These are phyloP conservation scores for Fistulifera pelliculosa DNA, from an alignment of 108 stramenopile species.

Conservation along the genomic window DNA sequence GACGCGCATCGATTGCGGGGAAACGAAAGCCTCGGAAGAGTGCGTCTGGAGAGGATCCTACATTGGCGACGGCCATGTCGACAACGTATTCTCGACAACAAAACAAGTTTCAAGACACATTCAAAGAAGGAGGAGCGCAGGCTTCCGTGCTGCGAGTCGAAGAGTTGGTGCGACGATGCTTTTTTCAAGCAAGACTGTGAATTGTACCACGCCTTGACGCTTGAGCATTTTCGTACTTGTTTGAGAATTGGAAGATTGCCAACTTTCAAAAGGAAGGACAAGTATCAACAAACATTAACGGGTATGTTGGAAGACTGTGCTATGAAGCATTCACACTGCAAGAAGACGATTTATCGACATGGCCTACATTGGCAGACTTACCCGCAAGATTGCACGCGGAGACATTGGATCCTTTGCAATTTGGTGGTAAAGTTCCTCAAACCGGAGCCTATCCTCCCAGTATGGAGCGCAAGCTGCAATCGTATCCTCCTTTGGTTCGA, in stretches of 20 bases:
- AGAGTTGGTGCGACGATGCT: constrained; percentile 28
- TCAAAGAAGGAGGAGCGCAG: constrained; percentile 16
- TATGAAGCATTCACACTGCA: constrained; percentile 25
- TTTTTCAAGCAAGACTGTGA: constrained; percentile 22
- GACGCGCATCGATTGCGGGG: constrained; percentile 17
- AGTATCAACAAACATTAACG: neutral
- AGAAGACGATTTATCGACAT: constrained; percentile 16
- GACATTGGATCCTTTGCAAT: constrained; percentile 10
- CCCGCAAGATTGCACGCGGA: constrained; percentile 10
- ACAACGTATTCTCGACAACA: neutral
- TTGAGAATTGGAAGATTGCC: constrained; percentile 23
- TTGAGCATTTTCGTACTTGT: constrained; percentile 23
- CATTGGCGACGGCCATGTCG: constrained; percentile 5
- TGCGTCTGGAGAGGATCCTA: constrained; percentile 6
- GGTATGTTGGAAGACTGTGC: constrained; percentile 15
- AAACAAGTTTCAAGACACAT: constrained; percentile 13
- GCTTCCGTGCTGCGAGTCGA: constrained; percentile 25
- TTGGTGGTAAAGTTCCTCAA: constrained; percentile 20
- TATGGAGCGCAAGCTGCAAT: constrained; percentile 14
- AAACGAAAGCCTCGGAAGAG: neutral
- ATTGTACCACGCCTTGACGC: constrained; percentile 25
- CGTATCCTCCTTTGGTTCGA: constrained; percentile 16
- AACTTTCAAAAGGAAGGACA: constrained; percentile 4
- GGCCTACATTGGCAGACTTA: constrained; percentile 21
- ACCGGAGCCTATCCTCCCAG: constrained; percentile 24